These are phyloP conservation scores for Termitomyces sp. DNA, from an alignment of 768 basidiomycete genomes.

Conservation along the genomic window DNA sequence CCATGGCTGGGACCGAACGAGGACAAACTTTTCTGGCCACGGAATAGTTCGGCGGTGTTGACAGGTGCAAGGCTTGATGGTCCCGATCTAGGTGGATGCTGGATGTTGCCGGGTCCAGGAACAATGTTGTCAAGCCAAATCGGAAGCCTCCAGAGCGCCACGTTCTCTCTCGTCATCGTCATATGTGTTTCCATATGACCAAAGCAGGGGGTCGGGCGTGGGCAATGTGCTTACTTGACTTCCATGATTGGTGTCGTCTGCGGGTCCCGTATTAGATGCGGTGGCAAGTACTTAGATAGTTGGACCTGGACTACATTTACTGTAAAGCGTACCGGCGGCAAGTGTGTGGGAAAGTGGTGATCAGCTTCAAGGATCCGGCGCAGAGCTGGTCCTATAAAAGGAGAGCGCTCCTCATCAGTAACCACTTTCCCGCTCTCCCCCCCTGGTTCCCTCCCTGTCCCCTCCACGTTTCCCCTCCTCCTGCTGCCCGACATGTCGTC, in stretches of 20 bases:
- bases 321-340: slow-evolving; percentile 20
- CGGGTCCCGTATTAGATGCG: background rate
- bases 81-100: slow-evolving; percentile 6
- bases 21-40: background rate
- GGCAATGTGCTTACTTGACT: background rate
- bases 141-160: slow-evolving; percentile 4
- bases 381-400: slow-evolving; percentile 18
- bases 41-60: background rate
- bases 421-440: slow-evolving; percentile 2
- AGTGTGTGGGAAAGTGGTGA: slow-evolving; percentile 17
- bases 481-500: slow-evolving; percentile 17
- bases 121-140: slow-evolving; percentile 1
- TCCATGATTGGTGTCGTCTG: background rate
- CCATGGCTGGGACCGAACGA: background rate
- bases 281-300: background rate
- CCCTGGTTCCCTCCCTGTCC: background rate
- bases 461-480: background rate
- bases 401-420: slow-evolving; percentile 8
- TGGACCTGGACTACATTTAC: slow-evolving; percentile 3
- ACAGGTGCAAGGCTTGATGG: background rate
- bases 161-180: background rate
- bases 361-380: slow-evolving; percentile 14
- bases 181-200: background rate
- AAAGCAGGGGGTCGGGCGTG: background rate
- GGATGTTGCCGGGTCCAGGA: slow-evolving; percentile 6